phyloP scores from a whole-genome alignment of 2,329 filamentous ascomycete species.

The Xylaria sp. region DNA sequence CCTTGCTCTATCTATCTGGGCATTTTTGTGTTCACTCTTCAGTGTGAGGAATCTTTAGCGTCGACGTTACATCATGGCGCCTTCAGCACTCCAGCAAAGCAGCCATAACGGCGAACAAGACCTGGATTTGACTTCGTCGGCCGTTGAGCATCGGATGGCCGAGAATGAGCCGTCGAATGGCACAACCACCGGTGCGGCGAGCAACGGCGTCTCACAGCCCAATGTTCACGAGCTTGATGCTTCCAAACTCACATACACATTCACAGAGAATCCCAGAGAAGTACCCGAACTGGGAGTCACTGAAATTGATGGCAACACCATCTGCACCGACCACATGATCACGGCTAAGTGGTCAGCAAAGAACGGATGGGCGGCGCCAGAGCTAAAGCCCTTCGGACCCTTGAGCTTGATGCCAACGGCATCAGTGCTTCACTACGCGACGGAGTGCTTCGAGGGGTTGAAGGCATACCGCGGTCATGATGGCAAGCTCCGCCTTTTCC shows the following conservation, averaged over 20 bases:
- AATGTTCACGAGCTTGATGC: conserved; percentile 70
- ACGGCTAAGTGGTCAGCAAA: conserved; percentile 69
- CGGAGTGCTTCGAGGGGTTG: conserved; percentile 78
- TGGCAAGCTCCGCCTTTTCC: conserved; percentile 72
- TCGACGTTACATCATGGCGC: conserved; percentile 55
- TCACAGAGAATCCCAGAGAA: conserved; percentile 46
- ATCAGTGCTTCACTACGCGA: conserved; percentile 77
- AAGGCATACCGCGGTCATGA: conserved; percentile 79
- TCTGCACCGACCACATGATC: conserved; percentile 89
- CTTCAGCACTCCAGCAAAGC: conserved; percentile 56
- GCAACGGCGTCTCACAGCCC: conserved; percentile 51
- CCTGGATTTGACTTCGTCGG: conserved; percentile 62
- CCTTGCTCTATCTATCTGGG: not conserved
- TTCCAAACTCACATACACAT: conserved; percentile 67
- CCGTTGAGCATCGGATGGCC: conserved; percentile 61
- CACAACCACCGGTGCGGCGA: conserved; percentile 43
- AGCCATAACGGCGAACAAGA: conserved; percentile 56
- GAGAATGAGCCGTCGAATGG: conserved; percentile 48
- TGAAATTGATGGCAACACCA: conserved; percentile 56
- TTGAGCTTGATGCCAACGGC: conserved; percentile 75
- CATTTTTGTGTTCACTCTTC: too few relatives aligned
- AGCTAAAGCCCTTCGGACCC: conserved; percentile 73
- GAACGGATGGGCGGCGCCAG: conserved; percentile 72
- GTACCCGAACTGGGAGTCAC: conserved; percentile 46
- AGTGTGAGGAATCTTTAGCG: not conserved